Evolutionary conservation across 1,284 basidiomycete genomes (phyloP).

Genomic region (Schizophyllum amplum): DNA sequence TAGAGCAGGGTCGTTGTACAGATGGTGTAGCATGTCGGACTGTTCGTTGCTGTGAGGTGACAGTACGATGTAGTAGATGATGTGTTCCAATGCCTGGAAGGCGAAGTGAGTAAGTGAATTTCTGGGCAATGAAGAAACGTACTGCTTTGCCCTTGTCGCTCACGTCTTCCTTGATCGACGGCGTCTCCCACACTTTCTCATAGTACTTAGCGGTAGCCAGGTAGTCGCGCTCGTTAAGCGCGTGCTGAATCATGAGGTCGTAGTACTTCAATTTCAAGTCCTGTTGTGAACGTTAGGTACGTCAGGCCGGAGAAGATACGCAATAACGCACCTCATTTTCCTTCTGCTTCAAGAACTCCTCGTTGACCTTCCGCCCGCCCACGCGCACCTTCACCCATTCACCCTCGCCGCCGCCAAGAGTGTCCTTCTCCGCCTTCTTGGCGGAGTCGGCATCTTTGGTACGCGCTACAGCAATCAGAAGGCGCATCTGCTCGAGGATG

Average conservation of each 20-base stretch:
- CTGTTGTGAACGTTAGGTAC: constrained; percentile 32
- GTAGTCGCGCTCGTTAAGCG: constrained; percentile 78
- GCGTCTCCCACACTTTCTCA: constrained; percentile 94
- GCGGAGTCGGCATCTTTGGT: constrained; percentile 54
- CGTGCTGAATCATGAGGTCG: constrained; percentile 93
- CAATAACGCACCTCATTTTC: constrained; percentile 68
- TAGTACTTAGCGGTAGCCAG: constrained; percentile 95
- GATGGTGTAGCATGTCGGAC: constrained; percentile 89
- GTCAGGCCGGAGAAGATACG: background rate
- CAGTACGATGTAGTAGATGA: constrained; percentile 91
- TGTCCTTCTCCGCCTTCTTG: constrained; percentile 48
- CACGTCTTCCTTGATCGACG: constrained; percentile 79
- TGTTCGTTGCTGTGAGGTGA: constrained; percentile 96
- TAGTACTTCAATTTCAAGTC: constrained; percentile 96
- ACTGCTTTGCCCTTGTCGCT: constrained; percentile 69
- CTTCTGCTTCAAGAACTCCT: constrained; percentile 84
- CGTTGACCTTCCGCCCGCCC: constrained; percentile 91
- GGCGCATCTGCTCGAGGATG: constrained; percentile 95
- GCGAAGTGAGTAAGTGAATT: constrained; percentile 1
- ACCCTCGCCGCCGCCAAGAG: constrained; percentile 61
- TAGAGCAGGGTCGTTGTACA: constrained; percentile 73
- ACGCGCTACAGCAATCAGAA: constrained; percentile 67
- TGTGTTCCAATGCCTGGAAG: constrained; percentile 78
- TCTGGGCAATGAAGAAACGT: constrained; percentile 22
- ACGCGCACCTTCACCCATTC: constrained; percentile 92